phyloP scores from a whole-genome alignment of 2,329 filamentous ascomycete species.

The Fusarium nematophilum region DNA sequence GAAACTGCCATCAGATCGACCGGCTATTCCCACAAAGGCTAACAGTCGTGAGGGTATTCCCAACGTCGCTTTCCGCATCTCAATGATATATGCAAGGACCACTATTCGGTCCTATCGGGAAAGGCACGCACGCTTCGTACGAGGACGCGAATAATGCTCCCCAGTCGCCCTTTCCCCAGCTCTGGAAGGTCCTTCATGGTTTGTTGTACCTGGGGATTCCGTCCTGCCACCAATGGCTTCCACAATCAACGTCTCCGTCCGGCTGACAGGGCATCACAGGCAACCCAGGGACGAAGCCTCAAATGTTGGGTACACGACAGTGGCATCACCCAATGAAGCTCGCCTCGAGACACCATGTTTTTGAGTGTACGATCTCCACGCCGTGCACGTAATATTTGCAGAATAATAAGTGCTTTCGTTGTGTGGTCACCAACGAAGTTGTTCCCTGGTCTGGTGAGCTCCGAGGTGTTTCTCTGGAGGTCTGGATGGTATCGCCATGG shows the following conservation, averaged over 20 bases:
- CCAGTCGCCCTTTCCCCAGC: background rate
- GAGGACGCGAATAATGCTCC: background rate
- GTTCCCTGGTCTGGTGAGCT: too few species aligned
- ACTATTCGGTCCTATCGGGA: background rate
- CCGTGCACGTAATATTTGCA: background rate
- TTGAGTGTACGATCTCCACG: slow-evolving; percentile 5
- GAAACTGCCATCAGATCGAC: background rate
- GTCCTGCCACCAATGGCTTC: slow-evolving; percentile 25
- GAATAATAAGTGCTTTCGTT: too few species aligned
- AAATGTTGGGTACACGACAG: slow-evolving; percentile 36
- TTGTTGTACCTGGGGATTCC: slow-evolving; percentile 9
- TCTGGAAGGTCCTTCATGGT: background rate
- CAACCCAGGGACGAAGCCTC: slow-evolving; percentile 30
- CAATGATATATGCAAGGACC: background rate
- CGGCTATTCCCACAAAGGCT: background rate
- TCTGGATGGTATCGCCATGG: too few species aligned
- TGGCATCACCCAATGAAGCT: slow-evolving; percentile 18
- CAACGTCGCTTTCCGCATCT: background rate
- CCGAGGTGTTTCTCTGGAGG: too few species aligned
- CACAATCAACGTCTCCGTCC: slow-evolving; percentile 18
- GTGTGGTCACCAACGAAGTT: too few species aligned
- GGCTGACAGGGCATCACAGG: slow-evolving; percentile 12
- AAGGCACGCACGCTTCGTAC: background rate
- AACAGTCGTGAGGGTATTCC: background rate
- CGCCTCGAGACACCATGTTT: slow-evolving; percentile 5